phyloP scores from a whole-genome alignment of 1,139 yeast species.

The Yamadazyma triangularis region DNA sequence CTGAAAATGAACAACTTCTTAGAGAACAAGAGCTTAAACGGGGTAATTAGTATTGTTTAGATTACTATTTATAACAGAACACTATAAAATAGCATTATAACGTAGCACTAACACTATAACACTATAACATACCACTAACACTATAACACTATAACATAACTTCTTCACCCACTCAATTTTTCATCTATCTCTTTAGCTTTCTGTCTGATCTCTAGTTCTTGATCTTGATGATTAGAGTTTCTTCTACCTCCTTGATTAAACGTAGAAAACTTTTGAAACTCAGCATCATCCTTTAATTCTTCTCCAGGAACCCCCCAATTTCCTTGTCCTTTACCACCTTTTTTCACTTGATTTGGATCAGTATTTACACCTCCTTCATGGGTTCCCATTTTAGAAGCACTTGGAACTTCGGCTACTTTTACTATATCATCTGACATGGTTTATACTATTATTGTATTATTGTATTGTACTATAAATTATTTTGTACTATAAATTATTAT shows the following conservation, averaged over 20 bases:
- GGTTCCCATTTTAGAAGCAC: slow-evolving; percentile 70
- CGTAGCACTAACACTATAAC: too few species aligned
- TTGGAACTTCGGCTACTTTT: too few species aligned
- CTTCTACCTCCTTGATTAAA: slow-evolving; percentile 28
- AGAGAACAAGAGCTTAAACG: slow-evolving; percentile 18
- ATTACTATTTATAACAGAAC: too few species aligned
- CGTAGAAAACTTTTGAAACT: slow-evolving; percentile 10
- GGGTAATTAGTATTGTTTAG: too few species aligned
- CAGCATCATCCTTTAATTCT: slow-evolving; percentile 45
- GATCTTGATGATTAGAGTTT: slow-evolving; percentile 37
- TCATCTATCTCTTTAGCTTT: slow-evolving; percentile 23
- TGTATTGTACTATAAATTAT: too few species aligned
- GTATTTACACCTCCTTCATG: slow-evolving; percentile 63
- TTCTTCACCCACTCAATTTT: slow-evolving; percentile 6
- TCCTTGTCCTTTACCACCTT: slow-evolving; percentile 78
- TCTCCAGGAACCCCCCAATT: slow-evolving; percentile 75
- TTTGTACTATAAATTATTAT: too few species aligned
- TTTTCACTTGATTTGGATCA: slow-evolving; percentile 77
- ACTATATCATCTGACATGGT: too few species aligned
- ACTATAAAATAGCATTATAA: too few species aligned
- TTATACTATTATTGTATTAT: too few species aligned
- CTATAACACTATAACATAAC: not conserved
- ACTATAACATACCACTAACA: not conserved
- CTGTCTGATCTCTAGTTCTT: slow-evolving; percentile 22
- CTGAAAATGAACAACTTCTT: slow-evolving; percentile 31